phyloP scores from a whole-genome alignment of 768 basidiomycete species.

The Lactarius hengduanensis region DNA sequence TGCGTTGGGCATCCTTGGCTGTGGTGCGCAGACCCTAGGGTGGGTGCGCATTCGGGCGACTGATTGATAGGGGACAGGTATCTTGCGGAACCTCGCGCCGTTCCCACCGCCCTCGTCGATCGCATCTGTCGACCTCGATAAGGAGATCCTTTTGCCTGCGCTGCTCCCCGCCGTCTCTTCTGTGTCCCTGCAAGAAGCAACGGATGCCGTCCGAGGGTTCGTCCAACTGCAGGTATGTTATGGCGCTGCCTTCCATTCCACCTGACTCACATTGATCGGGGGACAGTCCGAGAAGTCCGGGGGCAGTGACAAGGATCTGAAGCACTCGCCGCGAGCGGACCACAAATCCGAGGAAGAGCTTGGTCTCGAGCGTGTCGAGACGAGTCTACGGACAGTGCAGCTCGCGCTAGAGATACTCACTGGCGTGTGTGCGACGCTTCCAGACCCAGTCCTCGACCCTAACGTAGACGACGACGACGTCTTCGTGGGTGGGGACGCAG shows the following conservation, averaged over 20 bases:
- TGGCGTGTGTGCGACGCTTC: slow-evolving; percentile 81
- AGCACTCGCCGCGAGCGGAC: slow-evolving; percentile 49
- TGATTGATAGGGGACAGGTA: slow-evolving; percentile 46
- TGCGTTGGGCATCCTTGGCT: slow-evolving; percentile 63
- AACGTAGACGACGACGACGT: slow-evolving; percentile 41
- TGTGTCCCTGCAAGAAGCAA: slow-evolving; percentile 51
- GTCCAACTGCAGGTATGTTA: slow-evolving; percentile 49
- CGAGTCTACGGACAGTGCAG: slow-evolving; percentile 67
- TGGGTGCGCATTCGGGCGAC: neutral
- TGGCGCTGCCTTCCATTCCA: slow-evolving; percentile 8
- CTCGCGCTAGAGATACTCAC: slow-evolving; percentile 88
- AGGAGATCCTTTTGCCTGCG: slow-evolving; percentile 67
- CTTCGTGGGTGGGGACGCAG: slow-evolving; percentile 45
- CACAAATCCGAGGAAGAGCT: slow-evolving; percentile 67
- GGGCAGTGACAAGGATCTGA: slow-evolving; percentile 28
- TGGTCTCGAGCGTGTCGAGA: slow-evolving; percentile 73
- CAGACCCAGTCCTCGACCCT: slow-evolving; percentile 59
- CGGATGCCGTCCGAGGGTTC: slow-evolving; percentile 51
- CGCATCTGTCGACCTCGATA: slow-evolving; percentile 66
- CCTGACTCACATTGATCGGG: neutral
- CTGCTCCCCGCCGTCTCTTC: slow-evolving; percentile 65
- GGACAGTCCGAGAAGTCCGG: slow-evolving; percentile 55
- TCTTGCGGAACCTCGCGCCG: slow-evolving; percentile 73
- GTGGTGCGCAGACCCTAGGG: slow-evolving; percentile 45
- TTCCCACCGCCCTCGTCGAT: slow-evolving; percentile 64